These are phyloP conservation scores for Pythium volutum DNA, from an alignment of 352 stramenopile genomes.

Conservation along the genomic window DNA sequence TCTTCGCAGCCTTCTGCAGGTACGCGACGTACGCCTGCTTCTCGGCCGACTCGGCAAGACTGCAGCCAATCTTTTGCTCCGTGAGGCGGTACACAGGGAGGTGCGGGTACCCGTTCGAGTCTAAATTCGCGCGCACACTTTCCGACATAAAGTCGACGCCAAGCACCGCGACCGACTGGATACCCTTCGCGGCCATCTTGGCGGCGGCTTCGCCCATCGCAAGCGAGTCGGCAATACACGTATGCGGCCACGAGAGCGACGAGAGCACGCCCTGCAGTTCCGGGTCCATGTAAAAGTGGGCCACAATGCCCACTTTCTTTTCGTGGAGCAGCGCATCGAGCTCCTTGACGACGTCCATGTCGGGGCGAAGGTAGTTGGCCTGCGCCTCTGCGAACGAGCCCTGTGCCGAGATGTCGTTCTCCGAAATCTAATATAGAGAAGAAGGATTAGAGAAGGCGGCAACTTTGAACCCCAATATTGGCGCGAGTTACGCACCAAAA, in stretches of 20 bases:
- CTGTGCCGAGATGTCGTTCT: conserved; percentile 69
- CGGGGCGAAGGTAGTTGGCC: conserved; percentile 82
- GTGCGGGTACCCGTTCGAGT: conserved; percentile 89
- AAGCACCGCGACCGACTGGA: conserved; percentile 91
- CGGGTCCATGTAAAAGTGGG: conserved; percentile 99
- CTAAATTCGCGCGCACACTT: conserved; percentile 91
- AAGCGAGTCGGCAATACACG: conserved; percentile 95
- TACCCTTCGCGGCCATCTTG: conserved; percentile 91
- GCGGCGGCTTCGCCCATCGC: conserved; percentile 97
- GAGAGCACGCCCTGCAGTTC: conserved; percentile 92
- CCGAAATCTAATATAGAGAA: conserved; percentile 48
- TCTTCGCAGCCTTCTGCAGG: conserved; percentile 87
- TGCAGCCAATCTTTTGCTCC: conserved; percentile 93
- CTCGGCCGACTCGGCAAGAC: conserved; percentile 93
- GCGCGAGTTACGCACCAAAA: conserved; percentile 48
- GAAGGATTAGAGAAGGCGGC: not conserved
- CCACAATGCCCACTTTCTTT: conserved; percentile 95
- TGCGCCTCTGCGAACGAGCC: conserved; percentile 89
- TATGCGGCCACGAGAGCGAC: conserved; percentile 85
- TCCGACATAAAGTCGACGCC: conserved; percentile 99
- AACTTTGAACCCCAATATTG: not conserved
- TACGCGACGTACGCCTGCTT: conserved; percentile 92
- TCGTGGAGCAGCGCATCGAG: conserved; percentile 84
- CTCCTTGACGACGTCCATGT: conserved; percentile 82
- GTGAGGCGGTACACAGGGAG: conserved; percentile 95